These are phyloP conservation scores for Saccharomyces pastorianus DNA, from an alignment of 1,139 yeast species.

Conservation along the genomic window DNA sequence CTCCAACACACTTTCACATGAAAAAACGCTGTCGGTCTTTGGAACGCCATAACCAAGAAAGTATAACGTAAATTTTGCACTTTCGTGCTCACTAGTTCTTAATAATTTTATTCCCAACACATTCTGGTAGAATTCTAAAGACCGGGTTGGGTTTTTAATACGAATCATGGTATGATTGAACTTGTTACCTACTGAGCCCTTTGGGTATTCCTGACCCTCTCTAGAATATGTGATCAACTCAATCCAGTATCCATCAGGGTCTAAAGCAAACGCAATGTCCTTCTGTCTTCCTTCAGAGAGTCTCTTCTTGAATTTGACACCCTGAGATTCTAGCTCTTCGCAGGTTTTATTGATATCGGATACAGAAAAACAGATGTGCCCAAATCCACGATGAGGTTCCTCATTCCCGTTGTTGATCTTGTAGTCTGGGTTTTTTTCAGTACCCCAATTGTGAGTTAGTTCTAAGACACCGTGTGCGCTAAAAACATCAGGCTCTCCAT, in stretches of 20 bases:
- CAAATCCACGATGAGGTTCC: conserved; percentile 82
- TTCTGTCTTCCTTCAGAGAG: conserved; percentile 85
- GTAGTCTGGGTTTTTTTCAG: conserved; percentile 53
- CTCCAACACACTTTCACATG: conserved; percentile 63
- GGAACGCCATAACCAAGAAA: conserved; percentile 61
- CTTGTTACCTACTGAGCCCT: conserved; percentile 42
- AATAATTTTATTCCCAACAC: conserved; percentile 74
- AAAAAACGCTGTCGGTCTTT: conserved; percentile 32
- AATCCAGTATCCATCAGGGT: conserved; percentile 96
- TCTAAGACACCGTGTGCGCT: conserved; percentile 75
- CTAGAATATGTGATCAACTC: conserved; percentile 64
- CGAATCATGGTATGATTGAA: conserved; percentile 92
- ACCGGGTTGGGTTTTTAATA: conserved; percentile 71
- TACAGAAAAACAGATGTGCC: conserved; percentile 84
- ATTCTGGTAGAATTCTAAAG: conserved; percentile 68
- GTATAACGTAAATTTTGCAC: conserved; percentile 75
- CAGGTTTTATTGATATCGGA: conserved; percentile 66
- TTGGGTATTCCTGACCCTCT: conserved; percentile 31
- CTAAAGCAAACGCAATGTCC: conserved; percentile 87
- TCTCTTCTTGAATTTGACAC: conserved; percentile 74
- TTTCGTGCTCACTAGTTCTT: conserved; percentile 46
- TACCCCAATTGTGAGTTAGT: conserved; percentile 73
- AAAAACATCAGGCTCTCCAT: conserved; percentile 30
- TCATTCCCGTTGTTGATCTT: conserved; percentile 72
- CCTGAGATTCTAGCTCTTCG: conserved; percentile 43